phyloP scores from a whole-genome alignment of 257 asterid species.

The Primulina eburnea region DNA sequence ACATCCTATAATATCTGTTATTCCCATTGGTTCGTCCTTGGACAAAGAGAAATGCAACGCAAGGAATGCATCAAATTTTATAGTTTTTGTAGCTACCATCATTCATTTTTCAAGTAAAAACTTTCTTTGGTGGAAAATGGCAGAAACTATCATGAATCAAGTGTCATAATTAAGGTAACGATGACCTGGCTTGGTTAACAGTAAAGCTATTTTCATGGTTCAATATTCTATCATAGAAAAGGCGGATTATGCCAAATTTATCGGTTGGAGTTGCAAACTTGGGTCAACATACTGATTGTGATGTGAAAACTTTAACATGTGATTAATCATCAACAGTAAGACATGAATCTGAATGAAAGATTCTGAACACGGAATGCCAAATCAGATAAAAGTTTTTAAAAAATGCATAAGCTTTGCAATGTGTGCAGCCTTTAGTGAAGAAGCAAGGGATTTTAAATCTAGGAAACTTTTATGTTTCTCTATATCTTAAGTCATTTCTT shows the following conservation, averaged over 20 bases:
- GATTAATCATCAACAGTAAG: not conserved
- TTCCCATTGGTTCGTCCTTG: not conserved
- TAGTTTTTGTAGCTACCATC: not conserved
- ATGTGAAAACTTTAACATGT: not conserved
- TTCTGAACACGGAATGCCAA: no score
- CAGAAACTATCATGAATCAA: not conserved
- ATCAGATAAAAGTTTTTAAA: not conserved
- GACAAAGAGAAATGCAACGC: not conserved
- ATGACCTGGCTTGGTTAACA: not conserved
- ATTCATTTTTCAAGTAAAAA: no score
- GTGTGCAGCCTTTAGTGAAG: no score
- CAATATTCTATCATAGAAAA: not conserved
- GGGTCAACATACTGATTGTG: not conserved
- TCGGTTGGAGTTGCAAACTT: not conserved
- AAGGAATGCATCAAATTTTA: not conserved
- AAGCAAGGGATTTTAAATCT: not conserved
- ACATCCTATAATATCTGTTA: no score
- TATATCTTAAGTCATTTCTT: not conserved
- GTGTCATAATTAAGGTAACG: not conserved
- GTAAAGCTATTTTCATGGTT: not conserved
- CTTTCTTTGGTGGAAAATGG: not conserved
- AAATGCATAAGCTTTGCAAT: not conserved
- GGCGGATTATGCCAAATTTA: not conserved
- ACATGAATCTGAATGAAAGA: no score
- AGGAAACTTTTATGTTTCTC: not conserved